Conservation (phyloP, 2,329 filamentous ascomycete species). For the Escovopsis weberi region DNA sequence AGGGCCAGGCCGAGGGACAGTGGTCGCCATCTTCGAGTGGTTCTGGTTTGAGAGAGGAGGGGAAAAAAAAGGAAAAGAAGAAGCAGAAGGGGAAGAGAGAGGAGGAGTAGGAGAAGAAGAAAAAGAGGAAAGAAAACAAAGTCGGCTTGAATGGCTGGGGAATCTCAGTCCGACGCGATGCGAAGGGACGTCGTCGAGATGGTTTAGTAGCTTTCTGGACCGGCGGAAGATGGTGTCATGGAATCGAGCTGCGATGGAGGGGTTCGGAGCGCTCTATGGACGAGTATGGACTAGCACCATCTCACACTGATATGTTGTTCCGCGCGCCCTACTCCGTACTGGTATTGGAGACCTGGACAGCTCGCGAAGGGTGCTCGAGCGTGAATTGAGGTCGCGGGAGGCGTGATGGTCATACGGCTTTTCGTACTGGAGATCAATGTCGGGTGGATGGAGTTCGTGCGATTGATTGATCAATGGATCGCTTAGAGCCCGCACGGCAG, state of each 20-base stretch:
- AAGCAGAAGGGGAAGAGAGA: no score
- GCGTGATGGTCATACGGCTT: no score
- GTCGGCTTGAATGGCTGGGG: conserved; percentile 2
- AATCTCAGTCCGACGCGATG: conserved; percentile 5
- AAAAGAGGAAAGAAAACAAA: no score
- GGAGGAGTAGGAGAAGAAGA: no score
- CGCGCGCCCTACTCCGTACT: neutral
- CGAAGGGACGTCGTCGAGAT: conserved; percentile 2
- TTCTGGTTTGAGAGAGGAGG: conserved; percentile 11
- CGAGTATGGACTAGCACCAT: neutral
- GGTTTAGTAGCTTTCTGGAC: conserved; percentile 1
- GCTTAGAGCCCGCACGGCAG: no score
- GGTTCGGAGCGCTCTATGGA: conserved; percentile 8
- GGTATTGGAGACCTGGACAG: neutral
- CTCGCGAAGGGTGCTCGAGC: no score
- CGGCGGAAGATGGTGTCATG: conserved; percentile 3
- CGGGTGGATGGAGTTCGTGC: no score
- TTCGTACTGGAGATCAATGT: no score
- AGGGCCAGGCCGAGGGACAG: conserved; percentile 76
- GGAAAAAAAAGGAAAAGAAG: conserved; percentile 4
- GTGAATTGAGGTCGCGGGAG: no score
- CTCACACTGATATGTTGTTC: no score
- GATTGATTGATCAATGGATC: no score
- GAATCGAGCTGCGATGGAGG: conserved; percentile 6
- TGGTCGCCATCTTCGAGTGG: conserved; percentile 20